Evolutionary conservation across 2,329 filamentous ascomycete species (phyloP).

Genomic region (Bipolaris cookei): DNA sequence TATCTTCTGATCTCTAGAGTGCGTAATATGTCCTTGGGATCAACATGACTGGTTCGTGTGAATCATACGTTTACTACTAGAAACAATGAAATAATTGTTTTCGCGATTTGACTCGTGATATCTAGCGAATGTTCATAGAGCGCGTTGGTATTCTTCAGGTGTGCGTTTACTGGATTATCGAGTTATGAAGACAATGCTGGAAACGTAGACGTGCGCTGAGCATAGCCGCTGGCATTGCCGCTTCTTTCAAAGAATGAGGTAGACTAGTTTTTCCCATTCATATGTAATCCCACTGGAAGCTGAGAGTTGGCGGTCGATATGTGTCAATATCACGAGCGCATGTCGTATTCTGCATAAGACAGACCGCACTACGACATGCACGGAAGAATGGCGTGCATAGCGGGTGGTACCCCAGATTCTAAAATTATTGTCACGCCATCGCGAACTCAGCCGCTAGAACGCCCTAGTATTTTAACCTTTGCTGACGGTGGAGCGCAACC

Average conservation of each 20-base stretch:
- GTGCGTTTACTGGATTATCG: no score
- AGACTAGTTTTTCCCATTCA: background rate
- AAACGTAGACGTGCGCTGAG: no score
- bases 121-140: no score
- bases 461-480: background rate
- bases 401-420: background rate
- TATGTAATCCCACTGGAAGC: background rate
- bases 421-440: background rate
- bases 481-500: background rate
- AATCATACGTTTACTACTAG: no score
- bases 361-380: background rate
- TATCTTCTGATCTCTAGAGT: no score
- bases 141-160: no score
- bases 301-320: background rate
- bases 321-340: background rate
- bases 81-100: no score
- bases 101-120: no score
- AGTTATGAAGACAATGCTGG: no score
- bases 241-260: no score
- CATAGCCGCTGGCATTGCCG: background rate
- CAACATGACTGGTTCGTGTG: no score
- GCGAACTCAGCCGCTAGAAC: background rate
- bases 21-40: no score
- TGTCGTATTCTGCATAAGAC: background rate
- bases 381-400: background rate